Percentiles rank a stretch among this genome's conserved stretches.
Evolutionary conservation across 2,329 filamentous ascomycete species (phyloP).

Genomic region (Penicillium thymicola): DNA sequence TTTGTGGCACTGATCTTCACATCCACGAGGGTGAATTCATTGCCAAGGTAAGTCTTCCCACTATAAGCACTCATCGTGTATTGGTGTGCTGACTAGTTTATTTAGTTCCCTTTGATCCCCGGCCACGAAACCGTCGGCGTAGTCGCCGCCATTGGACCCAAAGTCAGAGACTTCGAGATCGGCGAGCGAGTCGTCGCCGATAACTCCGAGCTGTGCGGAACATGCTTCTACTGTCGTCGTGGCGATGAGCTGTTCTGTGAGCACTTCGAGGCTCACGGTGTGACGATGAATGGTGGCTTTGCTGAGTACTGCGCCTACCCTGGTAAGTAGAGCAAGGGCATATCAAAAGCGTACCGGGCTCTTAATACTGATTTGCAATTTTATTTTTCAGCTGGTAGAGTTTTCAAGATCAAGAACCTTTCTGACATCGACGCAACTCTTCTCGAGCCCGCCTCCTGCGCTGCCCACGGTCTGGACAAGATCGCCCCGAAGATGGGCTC

Average conservation of each 20-base stretch:
- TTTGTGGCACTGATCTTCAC: conserved; percentile 55
- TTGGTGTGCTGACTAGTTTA: conserved; percentile 1
- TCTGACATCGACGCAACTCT: conserved; percentile 67
- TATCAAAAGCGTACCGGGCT: not conserved
- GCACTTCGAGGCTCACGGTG: conserved; percentile 62
- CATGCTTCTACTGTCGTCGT: conserved; percentile 70
- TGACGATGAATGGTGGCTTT: conserved; percentile 63
- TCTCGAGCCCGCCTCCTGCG: conserved; percentile 67
- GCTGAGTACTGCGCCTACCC: conserved; percentile 64
- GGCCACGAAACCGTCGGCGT: conserved; percentile 67
- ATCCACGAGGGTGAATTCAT: conserved; percentile 65
- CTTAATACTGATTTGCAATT: not conserved
- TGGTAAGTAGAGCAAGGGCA: conserved; percentile 18
- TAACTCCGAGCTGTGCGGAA: conserved; percentile 60
- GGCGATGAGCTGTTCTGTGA: conserved; percentile 67
- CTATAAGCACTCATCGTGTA: not conserved
- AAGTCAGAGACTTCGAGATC: conserved; percentile 58
- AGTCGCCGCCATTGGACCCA: conserved; percentile 57
- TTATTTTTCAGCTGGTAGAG: conserved; percentile 45
- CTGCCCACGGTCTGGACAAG: conserved; percentile 67
- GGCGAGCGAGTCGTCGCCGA: conserved; percentile 61
- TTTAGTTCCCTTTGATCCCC: conserved; percentile 61
- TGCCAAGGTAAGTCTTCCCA: conserved; percentile 43
- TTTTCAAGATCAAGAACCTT: conserved; percentile 67
- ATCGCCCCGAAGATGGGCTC: conserved; percentile 64